phyloP scores from a whole-genome alignment of 1,284 basidiomycete genomes.

The Sporisorium graminicola region DNA sequence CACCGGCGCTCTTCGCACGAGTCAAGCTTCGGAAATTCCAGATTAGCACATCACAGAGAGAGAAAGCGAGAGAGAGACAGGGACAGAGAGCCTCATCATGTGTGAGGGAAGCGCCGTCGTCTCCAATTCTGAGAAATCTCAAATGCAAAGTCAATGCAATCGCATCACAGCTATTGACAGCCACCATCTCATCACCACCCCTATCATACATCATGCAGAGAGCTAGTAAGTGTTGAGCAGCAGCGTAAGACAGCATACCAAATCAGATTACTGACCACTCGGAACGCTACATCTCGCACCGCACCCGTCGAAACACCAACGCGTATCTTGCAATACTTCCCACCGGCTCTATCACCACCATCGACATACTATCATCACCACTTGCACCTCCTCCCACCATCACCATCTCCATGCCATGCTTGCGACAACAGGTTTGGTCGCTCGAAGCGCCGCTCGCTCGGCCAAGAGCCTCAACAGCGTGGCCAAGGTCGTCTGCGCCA shows the following conservation, averaged over 20 bases:
- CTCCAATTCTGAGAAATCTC: conserved; percentile 21
- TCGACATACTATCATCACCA: neutral
- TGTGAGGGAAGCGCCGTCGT: conserved; percentile 4
- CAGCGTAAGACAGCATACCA: neutral
- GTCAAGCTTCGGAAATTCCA: conserved; percentile 8
- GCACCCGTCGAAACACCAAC: neutral
- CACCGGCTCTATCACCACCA: neutral
- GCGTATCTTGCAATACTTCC: neutral
- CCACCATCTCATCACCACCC: conserved; percentile 25
- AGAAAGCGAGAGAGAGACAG: neutral
- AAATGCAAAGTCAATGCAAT: conserved; percentile 3
- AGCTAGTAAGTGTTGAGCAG: conserved; percentile 34
- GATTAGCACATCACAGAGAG: conserved; percentile 31
- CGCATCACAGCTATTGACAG: neutral
- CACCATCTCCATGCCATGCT: neutral
- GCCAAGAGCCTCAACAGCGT: conserved; percentile 42
- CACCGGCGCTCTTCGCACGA: conserved; percentile 16
- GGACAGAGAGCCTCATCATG: no score
- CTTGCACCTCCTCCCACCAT: neutral
- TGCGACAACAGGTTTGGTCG: conserved; percentile 38
- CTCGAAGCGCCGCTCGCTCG: conserved; percentile 54
- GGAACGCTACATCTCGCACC: neutral
- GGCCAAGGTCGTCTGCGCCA: conserved; percentile 49
- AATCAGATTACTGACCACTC: conserved; percentile 18
- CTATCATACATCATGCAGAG: conserved; percentile 44